These are phyloP conservation scores for Corallochytrium limacisporum DNA, from an alignment of 78 protist genomes.

Conservation along the genomic window DNA sequence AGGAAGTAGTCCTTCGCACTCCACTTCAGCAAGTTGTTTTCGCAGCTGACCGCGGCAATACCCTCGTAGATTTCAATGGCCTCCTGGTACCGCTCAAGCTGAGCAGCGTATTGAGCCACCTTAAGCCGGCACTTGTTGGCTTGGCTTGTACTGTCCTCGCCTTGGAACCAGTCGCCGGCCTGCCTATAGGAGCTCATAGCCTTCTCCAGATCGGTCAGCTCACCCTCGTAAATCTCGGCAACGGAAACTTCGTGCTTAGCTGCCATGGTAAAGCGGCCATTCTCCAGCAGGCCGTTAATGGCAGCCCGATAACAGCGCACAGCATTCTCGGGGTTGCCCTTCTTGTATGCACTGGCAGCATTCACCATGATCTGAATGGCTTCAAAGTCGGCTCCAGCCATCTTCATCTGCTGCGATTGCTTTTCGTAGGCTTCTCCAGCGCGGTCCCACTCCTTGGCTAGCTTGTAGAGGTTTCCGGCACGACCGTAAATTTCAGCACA, in stretches of 20 bases:
- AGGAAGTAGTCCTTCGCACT: slow-evolving; percentile 42
- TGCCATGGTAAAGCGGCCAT: slow-evolving; percentile 15
- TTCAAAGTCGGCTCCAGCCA: too few species aligned
- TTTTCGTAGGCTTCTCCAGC: too few species aligned
- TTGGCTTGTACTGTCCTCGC: slow-evolving; percentile 12
- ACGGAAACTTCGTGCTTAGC: slow-evolving; percentile 13
- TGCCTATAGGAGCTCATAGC: not conserved
- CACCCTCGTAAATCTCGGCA: slow-evolving; percentile 28
- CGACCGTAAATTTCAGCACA: not conserved
- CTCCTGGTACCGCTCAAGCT: not conserved
- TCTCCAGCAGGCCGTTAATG: too few species aligned
- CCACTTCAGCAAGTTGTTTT: slow-evolving; percentile 27
- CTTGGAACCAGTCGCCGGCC: slow-evolving; percentile 32
- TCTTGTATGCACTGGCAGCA: too few species aligned
- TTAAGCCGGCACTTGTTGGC: slow-evolving; percentile 35
- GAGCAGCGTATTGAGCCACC: slow-evolving; percentile 31
- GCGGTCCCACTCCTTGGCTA: not conserved
- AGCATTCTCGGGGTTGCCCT: too few species aligned
- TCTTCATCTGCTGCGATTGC: too few species aligned
- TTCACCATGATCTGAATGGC: too few species aligned
- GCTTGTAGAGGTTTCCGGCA: slow-evolving; percentile 5
- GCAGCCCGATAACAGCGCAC: too few species aligned
- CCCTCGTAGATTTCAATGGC: slow-evolving; percentile 35
- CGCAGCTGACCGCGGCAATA: not conserved
- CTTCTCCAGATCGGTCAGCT: not conserved